phyloP scores from a whole-genome alignment of 2,329 filamentous ascomycete genomes.

The Xylariomycetidae sp. region DNA sequence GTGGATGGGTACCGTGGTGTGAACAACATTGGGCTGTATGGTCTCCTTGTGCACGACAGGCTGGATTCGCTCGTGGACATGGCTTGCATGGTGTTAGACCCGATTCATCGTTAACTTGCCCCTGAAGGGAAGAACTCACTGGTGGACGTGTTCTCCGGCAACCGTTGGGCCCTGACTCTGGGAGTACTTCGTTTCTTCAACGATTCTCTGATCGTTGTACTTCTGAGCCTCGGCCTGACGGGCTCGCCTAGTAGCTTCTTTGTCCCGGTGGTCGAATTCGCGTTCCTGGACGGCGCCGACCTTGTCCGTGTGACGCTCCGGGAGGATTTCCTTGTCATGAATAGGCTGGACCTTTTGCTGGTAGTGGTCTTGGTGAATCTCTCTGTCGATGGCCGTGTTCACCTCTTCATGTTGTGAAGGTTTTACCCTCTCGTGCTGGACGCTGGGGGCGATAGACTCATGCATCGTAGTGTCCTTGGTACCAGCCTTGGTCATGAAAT shows the following conservation, averaged over 20 bases:
- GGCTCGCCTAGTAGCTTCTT: conserved; percentile 38
- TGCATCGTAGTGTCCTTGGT: conserved; percentile 69
- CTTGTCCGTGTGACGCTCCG: conserved; percentile 61
- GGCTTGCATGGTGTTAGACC: conserved; percentile 25
- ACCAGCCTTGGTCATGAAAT: conserved; percentile 57
- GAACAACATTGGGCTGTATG: conserved; percentile 62
- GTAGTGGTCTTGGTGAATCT: conserved; percentile 69
- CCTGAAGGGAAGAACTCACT: no score
- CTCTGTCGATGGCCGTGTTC: conserved; percentile 59
- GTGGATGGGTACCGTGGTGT: conserved; percentile 68
- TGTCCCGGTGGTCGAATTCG: conserved; percentile 56
- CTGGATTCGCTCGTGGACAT: conserved; percentile 65
- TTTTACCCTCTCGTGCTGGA: conserved; percentile 56
- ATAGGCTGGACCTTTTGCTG: conserved; percentile 67
- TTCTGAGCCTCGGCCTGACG: conserved; percentile 49
- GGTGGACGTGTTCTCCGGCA: conserved; percentile 59
- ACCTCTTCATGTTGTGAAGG: conserved; percentile 59
- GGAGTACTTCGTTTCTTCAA: conserved; percentile 44
- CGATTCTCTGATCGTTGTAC: conserved; percentile 46
- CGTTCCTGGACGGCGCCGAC: conserved; percentile 55
- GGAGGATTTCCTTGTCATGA: conserved; percentile 28
- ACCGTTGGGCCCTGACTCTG: conserved; percentile 43
- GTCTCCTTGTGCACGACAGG: conserved; percentile 67
- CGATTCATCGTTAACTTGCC: no score
- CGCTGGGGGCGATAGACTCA: conserved; percentile 56